Conservation (phyloP, 768 basidiomycete genomes). For the Pleurotus eryngii region DNA sequence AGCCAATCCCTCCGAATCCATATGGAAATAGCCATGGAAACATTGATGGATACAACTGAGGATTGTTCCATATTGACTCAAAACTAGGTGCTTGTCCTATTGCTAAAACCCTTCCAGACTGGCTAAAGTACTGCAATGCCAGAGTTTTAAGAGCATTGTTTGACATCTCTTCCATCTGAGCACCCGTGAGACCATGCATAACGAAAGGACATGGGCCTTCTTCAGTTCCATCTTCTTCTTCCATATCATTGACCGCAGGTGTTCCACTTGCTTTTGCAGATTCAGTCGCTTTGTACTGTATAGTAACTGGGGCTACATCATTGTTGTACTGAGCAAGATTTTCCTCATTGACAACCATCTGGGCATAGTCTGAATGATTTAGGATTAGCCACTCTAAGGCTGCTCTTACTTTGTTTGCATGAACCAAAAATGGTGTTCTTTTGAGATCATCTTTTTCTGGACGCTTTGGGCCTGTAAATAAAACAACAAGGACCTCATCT, state of each 20-base stretch:
- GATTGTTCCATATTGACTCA: constrained; percentile 22
- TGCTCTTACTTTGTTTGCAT: not conserved
- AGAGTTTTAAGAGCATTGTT: constrained; percentile 14
- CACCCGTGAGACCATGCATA: constrained; percentile 23
- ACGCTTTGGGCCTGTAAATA: constrained; percentile 9
- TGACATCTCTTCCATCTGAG: constrained; percentile 12
- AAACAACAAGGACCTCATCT: constrained; percentile 17
- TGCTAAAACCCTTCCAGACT: constrained; percentile 14
- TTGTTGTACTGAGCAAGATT: not conserved
- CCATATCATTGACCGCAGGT: constrained; percentile 13
- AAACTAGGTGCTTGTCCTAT: constrained; percentile 16
- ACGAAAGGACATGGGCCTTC: constrained; percentile 23
- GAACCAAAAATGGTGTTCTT: not conserved
- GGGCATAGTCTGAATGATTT: not conserved
- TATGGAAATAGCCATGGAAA: constrained; percentile 39
- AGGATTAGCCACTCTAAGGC: constrained; percentile 1
- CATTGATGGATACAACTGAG: constrained; percentile 19
- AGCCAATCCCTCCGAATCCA: constrained; percentile 29
- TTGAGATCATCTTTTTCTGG: not conserved
- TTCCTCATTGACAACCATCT: not conserved
- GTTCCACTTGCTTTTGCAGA: not conserved
- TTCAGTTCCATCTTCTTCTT: not conserved
- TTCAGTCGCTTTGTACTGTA: not conserved
- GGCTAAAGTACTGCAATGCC: constrained; percentile 12
- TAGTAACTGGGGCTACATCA: not conserved